phyloP scores from a whole-genome alignment of 2,329 filamentous ascomycete genomes.

The Beauveria asiatica region DNA sequence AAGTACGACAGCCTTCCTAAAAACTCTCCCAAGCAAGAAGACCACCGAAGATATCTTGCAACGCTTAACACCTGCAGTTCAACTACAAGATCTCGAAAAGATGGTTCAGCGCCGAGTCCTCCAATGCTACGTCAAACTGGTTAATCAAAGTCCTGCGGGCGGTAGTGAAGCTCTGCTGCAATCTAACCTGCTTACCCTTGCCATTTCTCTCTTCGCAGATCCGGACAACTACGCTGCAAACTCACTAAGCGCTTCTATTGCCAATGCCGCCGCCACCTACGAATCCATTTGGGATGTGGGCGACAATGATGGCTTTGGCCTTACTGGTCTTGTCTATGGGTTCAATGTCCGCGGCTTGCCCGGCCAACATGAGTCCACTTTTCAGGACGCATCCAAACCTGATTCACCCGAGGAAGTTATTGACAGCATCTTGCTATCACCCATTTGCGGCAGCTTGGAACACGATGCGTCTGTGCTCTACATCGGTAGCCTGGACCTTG shows the following conservation, averaged over 20 bases:
- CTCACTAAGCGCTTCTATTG: conserved; percentile 83
- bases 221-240: conserved; percentile 80
- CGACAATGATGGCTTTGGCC: conserved; percentile 90
- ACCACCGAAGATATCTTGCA: conserved; percentile 80
- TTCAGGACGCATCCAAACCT: conserved; percentile 39
- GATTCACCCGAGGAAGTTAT: conserved; percentile 56
- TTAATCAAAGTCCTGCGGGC: conserved; percentile 78
- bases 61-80: conserved; percentile 73
- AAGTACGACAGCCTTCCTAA: conserved; percentile 85
- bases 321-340: conserved; percentile 75
- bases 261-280: conserved; percentile 79
- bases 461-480: conserved; percentile 84
- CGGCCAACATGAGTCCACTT: conserved; percentile 52
- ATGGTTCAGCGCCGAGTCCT: conserved; percentile 91
- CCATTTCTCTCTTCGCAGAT: conserved; percentile 86
- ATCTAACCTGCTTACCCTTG: conserved; percentile 82
- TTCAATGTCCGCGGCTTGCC: conserved; percentile 64
- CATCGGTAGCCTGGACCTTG: conserved; percentile 37
- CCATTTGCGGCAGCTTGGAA: conserved; percentile 75
- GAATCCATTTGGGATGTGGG: conserved; percentile 92
- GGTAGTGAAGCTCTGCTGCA: conserved; percentile 81
- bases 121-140: conserved; percentile 88
- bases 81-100: conserved; percentile 80
- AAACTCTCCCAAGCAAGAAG: conserved; percentile 73
- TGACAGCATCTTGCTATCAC: conserved; percentile 54